Conservation (phyloP, 306 rosid species). For the Astragalus glycyphyllos region DNA sequence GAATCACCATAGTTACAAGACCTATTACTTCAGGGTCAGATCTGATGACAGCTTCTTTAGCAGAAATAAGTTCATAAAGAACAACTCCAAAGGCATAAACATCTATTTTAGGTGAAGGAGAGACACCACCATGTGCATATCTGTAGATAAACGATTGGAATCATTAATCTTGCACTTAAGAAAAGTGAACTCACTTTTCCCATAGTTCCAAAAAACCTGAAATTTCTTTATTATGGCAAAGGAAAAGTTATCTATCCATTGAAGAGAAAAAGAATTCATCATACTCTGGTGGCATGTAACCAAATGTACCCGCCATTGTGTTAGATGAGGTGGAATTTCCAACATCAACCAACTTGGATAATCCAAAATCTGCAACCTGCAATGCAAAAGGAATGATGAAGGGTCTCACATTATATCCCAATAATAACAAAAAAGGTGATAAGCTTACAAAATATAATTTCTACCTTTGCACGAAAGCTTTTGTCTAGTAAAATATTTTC, state of each 20-base stretch:
- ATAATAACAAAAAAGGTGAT: background rate
- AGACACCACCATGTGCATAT: constrained; percentile 79
- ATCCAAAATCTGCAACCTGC: constrained; percentile 93
- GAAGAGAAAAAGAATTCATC: too few relatives aligned
- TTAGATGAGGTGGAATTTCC: constrained; percentile 62
- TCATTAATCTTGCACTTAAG: constrained; percentile 31
- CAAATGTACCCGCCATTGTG: constrained; percentile 86
- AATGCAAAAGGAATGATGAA: constrained; percentile 16
- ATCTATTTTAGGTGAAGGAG: constrained; percentile 68
- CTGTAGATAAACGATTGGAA: constrained; percentile 51
- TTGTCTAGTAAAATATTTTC: constrained; percentile 85
- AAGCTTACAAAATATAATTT: background rate
- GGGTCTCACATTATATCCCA: background rate
- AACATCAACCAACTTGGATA: constrained; percentile 80
- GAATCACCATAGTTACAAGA: constrained; percentile 69
- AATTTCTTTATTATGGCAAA: too few relatives aligned
- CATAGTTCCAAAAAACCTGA: too few relatives aligned
- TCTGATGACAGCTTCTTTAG: constrained; percentile 73
- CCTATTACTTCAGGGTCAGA: constrained; percentile 57
- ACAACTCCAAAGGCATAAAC: constrained; percentile 94
- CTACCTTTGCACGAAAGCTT: constrained; percentile 80
- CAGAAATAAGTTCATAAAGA: constrained; percentile 89
- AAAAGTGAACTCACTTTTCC: background rate
- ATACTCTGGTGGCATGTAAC: constrained; percentile 99
- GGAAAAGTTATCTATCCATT: too few relatives aligned